A percentile compares a stretch with the other conserved stretches of the same genome.
Evolutionary conservation across 305 asterid species (phyloP).

Genomic region (Fraxinus platypoda): DNA sequence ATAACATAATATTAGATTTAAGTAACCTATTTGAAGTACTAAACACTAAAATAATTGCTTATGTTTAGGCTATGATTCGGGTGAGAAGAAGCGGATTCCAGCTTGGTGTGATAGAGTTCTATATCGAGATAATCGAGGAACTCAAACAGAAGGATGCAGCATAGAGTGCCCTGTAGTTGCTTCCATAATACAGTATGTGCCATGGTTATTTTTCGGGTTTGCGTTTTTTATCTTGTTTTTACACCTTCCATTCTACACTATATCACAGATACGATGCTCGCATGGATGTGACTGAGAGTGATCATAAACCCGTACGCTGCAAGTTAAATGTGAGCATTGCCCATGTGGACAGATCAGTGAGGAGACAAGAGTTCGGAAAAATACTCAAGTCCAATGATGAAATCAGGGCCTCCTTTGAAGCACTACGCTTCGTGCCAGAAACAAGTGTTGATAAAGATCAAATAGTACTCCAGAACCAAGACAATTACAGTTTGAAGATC

Average conservation of each 20-base stretch:
- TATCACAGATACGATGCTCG: conserved; percentile 71
- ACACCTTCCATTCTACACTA: background rate
- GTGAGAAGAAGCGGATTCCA: conserved; percentile 90
- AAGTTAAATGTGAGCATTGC: conserved; percentile 73
- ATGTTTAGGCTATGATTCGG: conserved; percentile 82
- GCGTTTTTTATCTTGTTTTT: background rate
- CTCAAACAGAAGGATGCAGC: conserved; percentile 60
- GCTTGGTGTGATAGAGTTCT: conserved; percentile 94
- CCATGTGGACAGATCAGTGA: conserved; percentile 68
- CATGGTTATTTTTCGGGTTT: background rate
- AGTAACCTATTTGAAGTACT: background rate
- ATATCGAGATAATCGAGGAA: conserved; percentile 67
- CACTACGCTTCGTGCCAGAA: conserved; percentile 63
- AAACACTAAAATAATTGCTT: background rate
- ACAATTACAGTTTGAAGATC: conserved; percentile 56
- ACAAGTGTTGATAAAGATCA: conserved; percentile 46
- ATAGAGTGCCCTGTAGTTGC: conserved; percentile 88
- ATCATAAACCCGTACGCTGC: conserved; percentile 95
- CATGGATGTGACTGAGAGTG: conserved; percentile 93
- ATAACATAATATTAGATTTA: too few species aligned
- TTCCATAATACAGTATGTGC: conserved; percentile 67
- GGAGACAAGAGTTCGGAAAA: conserved; percentile 76
- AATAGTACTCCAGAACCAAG: conserved; percentile 67
- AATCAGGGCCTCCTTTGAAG: conserved; percentile 46
- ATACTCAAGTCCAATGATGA: conserved; percentile 47